These are phyloP conservation scores for Candida sanyaensis DNA, from an alignment of 1,139 yeast species.

Conservation along the genomic window DNA sequence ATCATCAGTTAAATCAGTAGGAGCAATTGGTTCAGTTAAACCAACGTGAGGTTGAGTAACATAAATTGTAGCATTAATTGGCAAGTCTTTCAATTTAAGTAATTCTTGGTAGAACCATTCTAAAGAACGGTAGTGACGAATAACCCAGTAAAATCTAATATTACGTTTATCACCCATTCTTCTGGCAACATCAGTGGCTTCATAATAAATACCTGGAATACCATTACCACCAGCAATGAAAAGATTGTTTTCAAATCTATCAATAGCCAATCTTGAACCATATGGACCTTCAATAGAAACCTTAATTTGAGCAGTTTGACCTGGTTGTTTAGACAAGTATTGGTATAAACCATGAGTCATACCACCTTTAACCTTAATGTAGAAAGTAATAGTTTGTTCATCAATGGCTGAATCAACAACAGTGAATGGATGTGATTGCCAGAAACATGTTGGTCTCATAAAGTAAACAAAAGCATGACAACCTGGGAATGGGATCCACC, in stretches of 20 bases:
- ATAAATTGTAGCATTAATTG: slow-evolving; percentile 33
- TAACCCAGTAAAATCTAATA: slow-evolving; percentile 36
- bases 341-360: slow-evolving; percentile 42
- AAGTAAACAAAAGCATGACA: slow-evolving; percentile 43
- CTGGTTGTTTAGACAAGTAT: slow-evolving; percentile 51
- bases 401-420: slow-evolving; percentile 39
- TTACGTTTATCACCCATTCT: slow-evolving; percentile 13
- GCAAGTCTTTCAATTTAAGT: slow-evolving; percentile 21
- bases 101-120: slow-evolving; percentile 55
- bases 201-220: slow-evolving; percentile 52
- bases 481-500: slow-evolving; percentile 44
- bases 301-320: slow-evolving; percentile 31
- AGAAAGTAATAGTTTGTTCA: slow-evolving; percentile 32
- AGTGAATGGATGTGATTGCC: slow-evolving; percentile 64
- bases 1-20: slow-evolving; percentile 14
- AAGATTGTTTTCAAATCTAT: slow-evolving; percentile 54
- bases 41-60: slow-evolving; percentile 34
- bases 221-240: slow-evolving; percentile 76
- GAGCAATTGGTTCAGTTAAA: slow-evolving; percentile 13
- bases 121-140: slow-evolving; percentile 43
- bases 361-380: slow-evolving; percentile 47
- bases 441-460: slow-evolving; percentile 43
- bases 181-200: slow-evolving; percentile 29
- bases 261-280: slow-evolving; percentile 33
- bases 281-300: slow-evolving; percentile 47